Base-by-base conservation (phyloP, 2,329 filamentous ascomycete genomes). In the Aspergillus carbonarius region DNA sequence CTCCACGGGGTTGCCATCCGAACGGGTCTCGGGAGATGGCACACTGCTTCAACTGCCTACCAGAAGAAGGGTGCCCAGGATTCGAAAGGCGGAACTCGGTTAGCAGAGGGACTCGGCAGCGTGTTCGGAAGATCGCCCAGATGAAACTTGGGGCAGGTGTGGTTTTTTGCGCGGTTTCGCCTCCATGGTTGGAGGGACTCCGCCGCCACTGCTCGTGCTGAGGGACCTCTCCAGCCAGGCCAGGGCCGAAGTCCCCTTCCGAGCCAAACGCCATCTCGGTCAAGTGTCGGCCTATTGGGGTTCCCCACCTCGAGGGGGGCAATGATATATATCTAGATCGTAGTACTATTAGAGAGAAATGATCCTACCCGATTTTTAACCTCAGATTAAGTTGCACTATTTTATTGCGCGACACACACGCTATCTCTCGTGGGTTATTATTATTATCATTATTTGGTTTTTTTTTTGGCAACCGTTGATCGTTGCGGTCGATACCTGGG, bases 41-140 rank as follows among this genome's bases (percentile, higher is more conserved):
- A 48, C 25, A 25, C n/a, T 27, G 25, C 23, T 25, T 30, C 27
- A 27, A 48, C 44, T 32, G 25, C 27, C 44, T 20, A 30, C 23
- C 25, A 48, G 25, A 18, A 32, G 44, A 32, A 27, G 27, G 44
- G n/a, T 15, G 44, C 25, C 23, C 25, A 48, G 25, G 15, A 32
- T 18, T 18, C 30, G 30, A 61, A 64, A 63, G 64, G 65, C 66
- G 65, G 66, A 66, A 67, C 61, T 67, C 66, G 66, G 66, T 55
- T 68, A 63, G 57, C 30, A 47, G 56, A 49, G 9, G 8, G 53
- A 55, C 54, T 66, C 65, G 66, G 65, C 59, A 66, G 64, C 48
- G n/a, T 57, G 23, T 48, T 67, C 66, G 66, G 65, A 65, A 67
- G 58, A 64, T 68, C 48, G 61, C 58, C 60, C 65, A 60, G 61